These are phyloP conservation scores for Dendrocalamus sinicus DNA, from an alignment of 176 grass and related monocot species.

Conservation along the genomic window DNA sequence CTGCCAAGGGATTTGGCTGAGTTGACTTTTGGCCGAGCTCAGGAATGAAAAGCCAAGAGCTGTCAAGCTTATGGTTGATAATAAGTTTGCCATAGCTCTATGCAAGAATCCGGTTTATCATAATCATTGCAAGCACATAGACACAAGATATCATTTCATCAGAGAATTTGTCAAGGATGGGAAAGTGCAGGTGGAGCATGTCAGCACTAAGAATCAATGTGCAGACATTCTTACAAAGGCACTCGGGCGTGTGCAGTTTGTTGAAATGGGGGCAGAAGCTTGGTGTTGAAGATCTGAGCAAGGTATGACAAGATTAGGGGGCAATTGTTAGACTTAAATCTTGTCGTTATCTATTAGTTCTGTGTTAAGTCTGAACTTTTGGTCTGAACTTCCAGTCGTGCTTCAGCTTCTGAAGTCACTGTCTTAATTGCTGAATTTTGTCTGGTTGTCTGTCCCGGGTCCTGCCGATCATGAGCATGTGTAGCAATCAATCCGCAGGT, in stretches of 20 bases:
- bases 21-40: neutral
- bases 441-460: too few relatives aligned
- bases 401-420: too few relatives aligned
- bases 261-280: neutral
- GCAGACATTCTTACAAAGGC: neutral
- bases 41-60: neutral
- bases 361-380: too few relatives aligned
- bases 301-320: too few relatives aligned
- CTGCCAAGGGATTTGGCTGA: neutral
- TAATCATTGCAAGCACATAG: neutral
- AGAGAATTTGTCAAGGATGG: neutral
- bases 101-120: neutral
- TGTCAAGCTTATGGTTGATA: neutral
- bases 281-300: too few relatives aligned
- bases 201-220: neutral
- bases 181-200: neutral
- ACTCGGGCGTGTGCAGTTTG: neutral
- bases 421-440: too few relatives aligned
- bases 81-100: neutral
- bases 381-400: too few relatives aligned
- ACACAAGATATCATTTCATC: neutral
- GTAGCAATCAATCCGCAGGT: too few relatives aligned
- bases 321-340: too few relatives aligned
- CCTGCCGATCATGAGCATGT: too few relatives aligned
- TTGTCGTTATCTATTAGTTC: too few relatives aligned